Conservation (phyloP, 805 yeast genomes). For the Candida silvatica region DNA sequence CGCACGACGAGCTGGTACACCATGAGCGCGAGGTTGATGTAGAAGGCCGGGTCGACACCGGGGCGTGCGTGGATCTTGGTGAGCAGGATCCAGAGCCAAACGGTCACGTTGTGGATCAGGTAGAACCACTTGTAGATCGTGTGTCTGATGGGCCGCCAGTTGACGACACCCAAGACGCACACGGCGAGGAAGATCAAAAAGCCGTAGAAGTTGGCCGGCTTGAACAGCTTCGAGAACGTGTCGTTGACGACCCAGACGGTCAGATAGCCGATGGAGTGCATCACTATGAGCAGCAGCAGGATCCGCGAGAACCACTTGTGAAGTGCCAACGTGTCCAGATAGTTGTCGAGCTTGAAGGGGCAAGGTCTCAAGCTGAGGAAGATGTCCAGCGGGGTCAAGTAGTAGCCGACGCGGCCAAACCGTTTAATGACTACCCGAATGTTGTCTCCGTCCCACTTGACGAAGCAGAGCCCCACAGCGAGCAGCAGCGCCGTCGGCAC, state of each 20-base stretch:
- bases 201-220: slow-evolving; percentile 46
- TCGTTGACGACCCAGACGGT: slow-evolving; percentile 36
- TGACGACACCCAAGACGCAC: slow-evolving; percentile 31
- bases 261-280: slow-evolving; percentile 48
- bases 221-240: slow-evolving; percentile 25
- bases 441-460: slow-evolving; percentile 26
- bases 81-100: slow-evolving; percentile 34
- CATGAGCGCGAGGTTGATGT: slow-evolving; percentile 23
- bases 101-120: slow-evolving; percentile 43
- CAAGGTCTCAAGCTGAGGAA: slow-evolving; percentile 49
- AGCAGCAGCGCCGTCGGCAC: not conserved
- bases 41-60: slow-evolving; percentile 35
- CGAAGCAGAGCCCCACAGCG: too few relatives aligned
- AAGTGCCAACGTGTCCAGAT: slow-evolving; percentile 43
- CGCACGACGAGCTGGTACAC: slow-evolving; percentile 29
- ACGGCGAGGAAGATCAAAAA: slow-evolving; percentile 31
- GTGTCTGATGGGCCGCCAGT: slow-evolving; percentile 42
- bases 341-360: slow-evolving; percentile 36
- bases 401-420: slow-evolving; percentile 53
- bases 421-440: slow-evolving; percentile 39
- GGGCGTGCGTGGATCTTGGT: slow-evolving; percentile 65
- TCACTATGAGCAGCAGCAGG: slow-evolving; percentile 32
- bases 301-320: slow-evolving; percentile 71
- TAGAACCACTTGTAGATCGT: slow-evolving; percentile 46
- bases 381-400: slow-evolving; percentile 49